Evolutionary conservation across 148 eudicot species (phyloP), one percentile per base, ranked within the genome.

Genomic region (Cornus kousa): DNA sequence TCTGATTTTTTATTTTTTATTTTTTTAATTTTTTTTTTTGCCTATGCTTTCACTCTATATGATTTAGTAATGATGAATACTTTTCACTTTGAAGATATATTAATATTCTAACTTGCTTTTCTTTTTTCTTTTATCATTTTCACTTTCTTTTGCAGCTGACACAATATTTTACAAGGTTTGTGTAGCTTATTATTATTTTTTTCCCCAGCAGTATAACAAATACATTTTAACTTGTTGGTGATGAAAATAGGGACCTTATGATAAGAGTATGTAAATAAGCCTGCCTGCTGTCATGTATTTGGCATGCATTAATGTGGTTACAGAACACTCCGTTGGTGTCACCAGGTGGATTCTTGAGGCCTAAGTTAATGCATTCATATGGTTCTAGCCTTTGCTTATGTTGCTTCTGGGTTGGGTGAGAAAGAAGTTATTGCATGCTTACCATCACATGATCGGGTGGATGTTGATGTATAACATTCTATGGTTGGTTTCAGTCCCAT

Each of bases 91-190:
- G 66, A 17, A 67, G 75, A 64, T 71, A 50, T 81, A 59, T 59
- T 60, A 10, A 60, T 23, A 13, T 72, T 67, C 80, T 78, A 31
- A 81, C 57, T 62, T 79, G 23, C 31, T 70, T 74, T 66, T 2
- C 59, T 0, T 22, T 24, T 74, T 77, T 24, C 14, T 22, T 76
- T 53, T n/a, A 16, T 40, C 32, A 2, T 64, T 82, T 57, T 19
- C 67, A 35, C 60, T 65, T 80, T 73, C 68, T 78, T 80, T 82
- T 78, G 91, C 91, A 94, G 94, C 78, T 75, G 89, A 91, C 73
- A 71, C 68, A 35, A 79, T 86, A 76, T 89, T 84, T 78, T 92
- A 87, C 89, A 90, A 94, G 97, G 98, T 92, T 64, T 78, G 82
- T 67, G 72, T 57, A 37, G 68, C 40, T 43, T 35, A 57, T 53